Evolutionary conservation across 23 red algal genomes (phyloP).

Genomic region (Gracilaria domingensis): DNA sequence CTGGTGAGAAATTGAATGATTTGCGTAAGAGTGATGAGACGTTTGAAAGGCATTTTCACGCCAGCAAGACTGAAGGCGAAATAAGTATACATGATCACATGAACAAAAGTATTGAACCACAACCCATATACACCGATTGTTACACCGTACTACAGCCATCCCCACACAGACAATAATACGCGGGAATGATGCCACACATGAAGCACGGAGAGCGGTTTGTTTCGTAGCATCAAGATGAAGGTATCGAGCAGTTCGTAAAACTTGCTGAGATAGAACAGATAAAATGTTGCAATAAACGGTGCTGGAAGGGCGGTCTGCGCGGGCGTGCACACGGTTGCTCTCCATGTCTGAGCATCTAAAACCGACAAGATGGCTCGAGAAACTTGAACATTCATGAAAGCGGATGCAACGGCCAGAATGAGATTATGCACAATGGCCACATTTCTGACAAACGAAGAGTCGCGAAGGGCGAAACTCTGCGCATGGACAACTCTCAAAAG

Average conservation of each 20-base stretch:
- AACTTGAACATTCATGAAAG: conserved; percentile 39
- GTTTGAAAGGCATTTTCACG: conserved; percentile 55
- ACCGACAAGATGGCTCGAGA: conserved; percentile 13
- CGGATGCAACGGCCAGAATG: conserved; percentile 35
- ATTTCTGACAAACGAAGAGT: not conserved
- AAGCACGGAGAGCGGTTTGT: conserved; percentile 78
- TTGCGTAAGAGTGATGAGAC: conserved; percentile 83
- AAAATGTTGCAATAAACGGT: conserved; percentile 69
- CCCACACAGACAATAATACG: conserved; percentile 85
- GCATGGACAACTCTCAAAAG: not conserved
- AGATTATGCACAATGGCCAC: conserved; percentile 44
- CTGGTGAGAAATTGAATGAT: conserved; percentile 94
- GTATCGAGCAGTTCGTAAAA: conserved; percentile 95
- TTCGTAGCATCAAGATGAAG: conserved; percentile 75
- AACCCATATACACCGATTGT: conserved; percentile 83
- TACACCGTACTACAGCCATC: conserved; percentile 80
- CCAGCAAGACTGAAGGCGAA: conserved; percentile 65
- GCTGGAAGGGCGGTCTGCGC: not conserved
- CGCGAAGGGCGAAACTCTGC: not conserved
- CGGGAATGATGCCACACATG: conserved; percentile 96
- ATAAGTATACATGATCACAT: conserved; percentile 94
- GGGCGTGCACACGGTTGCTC: conserved; percentile 46
- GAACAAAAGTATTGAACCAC: conserved; percentile 91
- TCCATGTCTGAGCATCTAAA: not conserved
- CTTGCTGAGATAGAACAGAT: conserved; percentile 97